Evolutionary conservation across 441 rosid species (phyloP).

Genomic region (Syzygium syzygioides): DNA sequence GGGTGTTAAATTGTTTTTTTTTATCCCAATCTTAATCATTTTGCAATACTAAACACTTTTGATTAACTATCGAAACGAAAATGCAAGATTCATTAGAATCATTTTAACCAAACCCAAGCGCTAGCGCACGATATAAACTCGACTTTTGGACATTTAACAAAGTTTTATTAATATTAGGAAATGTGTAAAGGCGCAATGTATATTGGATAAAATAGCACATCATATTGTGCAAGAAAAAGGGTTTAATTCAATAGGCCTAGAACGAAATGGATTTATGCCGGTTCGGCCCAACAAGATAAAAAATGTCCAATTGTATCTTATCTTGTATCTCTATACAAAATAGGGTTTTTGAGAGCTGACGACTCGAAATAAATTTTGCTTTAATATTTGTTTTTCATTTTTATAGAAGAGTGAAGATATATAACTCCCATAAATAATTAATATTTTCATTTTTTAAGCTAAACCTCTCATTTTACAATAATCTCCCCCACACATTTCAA

Average conservation of each 20-base stretch:
- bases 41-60: neutral
- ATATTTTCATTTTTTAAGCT: neutral
- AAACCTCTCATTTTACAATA: neutral
- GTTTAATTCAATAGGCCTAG: neutral
- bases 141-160: neutral
- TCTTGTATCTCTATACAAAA: accelerated
- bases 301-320: neutral
- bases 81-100: neutral
- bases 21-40: neutral
- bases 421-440: neutral
- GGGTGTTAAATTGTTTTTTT: neutral
- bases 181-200: accelerated
- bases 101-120: neutral
- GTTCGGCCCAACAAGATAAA: neutral
- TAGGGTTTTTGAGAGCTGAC: accelerated
- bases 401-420: neutral
- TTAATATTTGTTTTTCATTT: accelerated
- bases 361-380: accelerated
- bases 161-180: neutral
- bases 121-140: accelerated
- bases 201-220: neutral
- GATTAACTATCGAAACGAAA: neutral
- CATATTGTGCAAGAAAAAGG: neutral
- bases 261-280: neutral
- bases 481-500: neutral